Percentiles rank a stretch among this genome's conserved stretches.
These are phyloP conservation scores for Taphrina wiesneri DNA, from an alignment of 1,139 yeast genomes.

Conservation along the genomic window DNA sequence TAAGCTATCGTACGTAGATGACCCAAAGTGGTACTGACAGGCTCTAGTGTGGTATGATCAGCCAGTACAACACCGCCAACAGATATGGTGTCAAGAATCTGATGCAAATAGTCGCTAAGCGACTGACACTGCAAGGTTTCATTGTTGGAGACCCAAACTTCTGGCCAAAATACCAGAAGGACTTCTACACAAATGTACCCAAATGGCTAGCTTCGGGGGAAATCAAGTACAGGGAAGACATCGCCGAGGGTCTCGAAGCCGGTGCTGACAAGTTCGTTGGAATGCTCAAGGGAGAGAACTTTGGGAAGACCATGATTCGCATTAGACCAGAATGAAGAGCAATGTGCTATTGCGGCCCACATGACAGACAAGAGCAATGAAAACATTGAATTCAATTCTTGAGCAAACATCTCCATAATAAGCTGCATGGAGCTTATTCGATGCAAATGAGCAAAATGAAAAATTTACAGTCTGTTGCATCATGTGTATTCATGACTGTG, in stretches of 20 bases:
- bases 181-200: constrained; percentile 33
- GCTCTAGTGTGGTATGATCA: constrained; percentile 58
- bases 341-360: too few species aligned
- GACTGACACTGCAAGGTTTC: constrained; percentile 40
- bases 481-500: too few species aligned
- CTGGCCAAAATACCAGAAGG: constrained; percentile 26
- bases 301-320: constrained; percentile 40
- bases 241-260: constrained; percentile 38
- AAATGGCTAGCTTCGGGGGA: constrained; percentile 34
- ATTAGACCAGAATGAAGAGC: constrained; percentile 40
- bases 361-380: too few species aligned
- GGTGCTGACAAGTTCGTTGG: constrained; percentile 36
- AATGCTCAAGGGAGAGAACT: constrained; percentile 39
- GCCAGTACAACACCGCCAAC: constrained; percentile 57
- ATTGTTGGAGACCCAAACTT: constrained; percentile 38
- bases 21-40: not conserved
- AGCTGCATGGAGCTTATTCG: too few species aligned
- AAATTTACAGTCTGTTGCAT: too few species aligned
- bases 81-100: constrained; percentile 39
- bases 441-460: too few species aligned
- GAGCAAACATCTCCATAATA: too few species aligned
- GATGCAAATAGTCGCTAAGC: constrained; percentile 36
- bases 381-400: not conserved
- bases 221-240: constrained; percentile 36
- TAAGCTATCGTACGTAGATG: not conserved